phyloP scores from a whole-genome alignment of 176 grass and related monocot genomes.

The Hordeum vulgare region MorexV3_pseudomolecules_assembly NC_058521.1:580905076-580905575 shows the following conservation, averaged over 20 bases:
- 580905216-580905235: background rate
- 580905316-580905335: background rate
- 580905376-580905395: background rate
- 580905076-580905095: background rate
- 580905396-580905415: background rate
- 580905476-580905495: conserved; percentile 58
- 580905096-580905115: background rate
- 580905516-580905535: conserved; percentile 54
- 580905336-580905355: background rate
- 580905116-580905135: background rate
- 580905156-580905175: background rate
- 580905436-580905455: conserved; percentile 50
- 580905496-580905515: conserved; percentile 85
- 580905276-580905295: background rate
- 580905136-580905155: background rate
- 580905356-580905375: background rate
- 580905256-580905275: background rate
- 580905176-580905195: background rate
- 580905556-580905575: conserved; percentile 69
- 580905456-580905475: conserved; percentile 76
- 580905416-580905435: background rate
- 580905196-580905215: background rate
- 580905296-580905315: background rate
- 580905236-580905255: background rate
- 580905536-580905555: conserved; percentile 63